Base-by-base conservation (phyloP, 2,329 filamentous ascomycete genomes). In the Colletotrichum ledebouriae region DNA sequence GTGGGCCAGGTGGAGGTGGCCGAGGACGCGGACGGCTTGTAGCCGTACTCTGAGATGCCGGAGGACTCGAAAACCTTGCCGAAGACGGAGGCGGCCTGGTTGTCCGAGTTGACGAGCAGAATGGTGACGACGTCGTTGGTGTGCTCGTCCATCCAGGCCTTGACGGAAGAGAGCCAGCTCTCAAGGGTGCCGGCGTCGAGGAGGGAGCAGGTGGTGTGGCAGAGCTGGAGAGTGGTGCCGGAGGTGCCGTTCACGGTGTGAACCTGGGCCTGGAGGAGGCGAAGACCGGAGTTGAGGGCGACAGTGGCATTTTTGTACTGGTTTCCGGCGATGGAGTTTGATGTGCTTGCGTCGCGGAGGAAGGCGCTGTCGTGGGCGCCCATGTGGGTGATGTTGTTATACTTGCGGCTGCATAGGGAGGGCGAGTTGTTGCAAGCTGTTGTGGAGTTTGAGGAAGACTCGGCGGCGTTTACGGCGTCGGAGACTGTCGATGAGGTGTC, bases 361-460 rank as follows among this genome's bases (percentile, higher is more conserved):
- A 94, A 94, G 11, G 92, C 84, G 69, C 87, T 89, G 79, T 94
- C 86, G 80, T 94, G 92, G 17, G 91, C 91, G 22, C 92, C 92
- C 75, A 95, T 87, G 77, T 94, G 87, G 3, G 92, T 94, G 73
- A 96, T 87, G 72, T 91, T 88, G 80, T 89, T 90, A 82, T 96
- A 96, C 17, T 87, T 81, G 71, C 87, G 88, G 70, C 81, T 82
- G 83, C 93, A 96, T 46, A 96, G 86, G 49, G 84, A 81, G 0
- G 92, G 91, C 1, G 91, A 94, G 83, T 95, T 95, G 81, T 96
- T 96, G 86, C 93, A 96, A 37, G 89, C 88, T 22, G 79, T 79
- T 11, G 78, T 68, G n/a, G 49, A 52, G 71, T 81, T 69, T 72
- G 76, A 61, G 63, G 77, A 70, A 7, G 71, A 34, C 4, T 72